These are phyloP conservation scores for Xylariaceae sp. DNA, from an alignment of 2,329 filamentous ascomycete genomes.

Conservation along the genomic window DNA sequence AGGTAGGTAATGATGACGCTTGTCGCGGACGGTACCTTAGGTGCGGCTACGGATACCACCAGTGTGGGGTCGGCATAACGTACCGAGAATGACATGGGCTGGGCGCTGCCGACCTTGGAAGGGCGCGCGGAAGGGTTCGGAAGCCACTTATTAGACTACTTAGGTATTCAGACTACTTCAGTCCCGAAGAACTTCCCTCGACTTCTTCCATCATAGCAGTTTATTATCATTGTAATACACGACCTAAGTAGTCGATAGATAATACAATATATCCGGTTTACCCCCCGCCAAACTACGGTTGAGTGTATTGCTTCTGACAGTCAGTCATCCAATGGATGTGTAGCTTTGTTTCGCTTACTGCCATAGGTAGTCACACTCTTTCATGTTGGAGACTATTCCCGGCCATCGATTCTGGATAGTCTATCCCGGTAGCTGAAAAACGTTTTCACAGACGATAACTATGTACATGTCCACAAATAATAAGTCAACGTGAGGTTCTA, in stretches of 20 bases:
- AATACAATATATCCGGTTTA: no score
- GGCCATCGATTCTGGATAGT: neutral
- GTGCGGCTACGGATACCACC: neutral
- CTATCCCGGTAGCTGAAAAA: neutral
- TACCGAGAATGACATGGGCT: neutral
- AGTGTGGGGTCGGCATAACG: neutral
- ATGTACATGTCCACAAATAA: neutral
- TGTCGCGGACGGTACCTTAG: neutral
- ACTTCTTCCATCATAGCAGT: neutral
- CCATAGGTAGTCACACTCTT: no score
- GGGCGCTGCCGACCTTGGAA: no score
- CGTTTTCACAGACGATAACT: neutral
- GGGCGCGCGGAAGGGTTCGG: neutral
- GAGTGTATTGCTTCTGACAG: no score
- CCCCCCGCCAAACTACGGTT: no score
- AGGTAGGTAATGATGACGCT: neutral
- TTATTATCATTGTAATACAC: no score
- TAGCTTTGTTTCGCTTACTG: no score
- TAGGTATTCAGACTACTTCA: neutral
- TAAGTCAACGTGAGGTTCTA: neutral
- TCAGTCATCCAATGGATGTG: no score
- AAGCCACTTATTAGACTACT: no score
- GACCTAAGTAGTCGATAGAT: no score
- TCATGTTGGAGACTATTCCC: neutral
- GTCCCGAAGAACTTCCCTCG: neutral